Conservation (phyloP, 257 asterid genomes). For the Penstemon eatonii region DNA sequence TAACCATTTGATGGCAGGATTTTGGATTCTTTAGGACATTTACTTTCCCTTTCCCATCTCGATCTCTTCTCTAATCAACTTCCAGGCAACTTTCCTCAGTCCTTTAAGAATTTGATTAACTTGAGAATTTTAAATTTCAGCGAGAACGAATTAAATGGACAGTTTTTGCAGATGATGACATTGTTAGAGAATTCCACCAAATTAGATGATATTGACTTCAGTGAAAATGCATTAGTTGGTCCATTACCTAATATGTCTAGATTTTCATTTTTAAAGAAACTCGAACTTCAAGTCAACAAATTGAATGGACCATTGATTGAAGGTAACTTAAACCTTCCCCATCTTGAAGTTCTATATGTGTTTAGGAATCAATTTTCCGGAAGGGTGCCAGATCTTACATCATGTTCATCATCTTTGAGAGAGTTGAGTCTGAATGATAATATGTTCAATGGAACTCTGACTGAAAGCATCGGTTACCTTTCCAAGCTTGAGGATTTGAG, state of each 20-base stretch:
- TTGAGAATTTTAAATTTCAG: background rate
- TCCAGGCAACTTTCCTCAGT: conserved; percentile 14
- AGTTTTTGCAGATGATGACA: conserved; percentile 1
- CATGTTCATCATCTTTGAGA: no score
- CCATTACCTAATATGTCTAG: conserved; percentile 26
- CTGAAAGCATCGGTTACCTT: no score
- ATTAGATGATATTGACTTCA: conserved; percentile 20
- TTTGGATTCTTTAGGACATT: background rate
- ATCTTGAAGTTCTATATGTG: conserved; percentile 18
- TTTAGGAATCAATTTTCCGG: conserved; percentile 20
- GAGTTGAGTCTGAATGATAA: no score
- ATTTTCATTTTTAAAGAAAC: conserved; percentile 9
- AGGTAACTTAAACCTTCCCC: conserved; percentile 19
- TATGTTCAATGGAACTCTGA: no score
- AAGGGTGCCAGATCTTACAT: conserved; percentile 28
- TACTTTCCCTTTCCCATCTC: conserved; percentile 18
- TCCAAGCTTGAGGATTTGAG: no score
- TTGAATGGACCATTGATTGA: conserved; percentile 14
- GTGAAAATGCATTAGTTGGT: conserved; percentile 21
- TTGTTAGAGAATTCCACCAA: conserved; percentile 3
- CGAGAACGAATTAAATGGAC: conserved; percentile 15
- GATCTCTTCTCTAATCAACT: conserved; percentile 4
- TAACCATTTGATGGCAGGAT: conserved; percentile 20
- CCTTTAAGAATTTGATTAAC: no score
- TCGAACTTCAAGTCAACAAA: conserved; percentile 13